Evolutionary conservation across 768 basidiomycete genomes (phyloP).

Genomic region (Macrolepiota albuminosa): DNA sequence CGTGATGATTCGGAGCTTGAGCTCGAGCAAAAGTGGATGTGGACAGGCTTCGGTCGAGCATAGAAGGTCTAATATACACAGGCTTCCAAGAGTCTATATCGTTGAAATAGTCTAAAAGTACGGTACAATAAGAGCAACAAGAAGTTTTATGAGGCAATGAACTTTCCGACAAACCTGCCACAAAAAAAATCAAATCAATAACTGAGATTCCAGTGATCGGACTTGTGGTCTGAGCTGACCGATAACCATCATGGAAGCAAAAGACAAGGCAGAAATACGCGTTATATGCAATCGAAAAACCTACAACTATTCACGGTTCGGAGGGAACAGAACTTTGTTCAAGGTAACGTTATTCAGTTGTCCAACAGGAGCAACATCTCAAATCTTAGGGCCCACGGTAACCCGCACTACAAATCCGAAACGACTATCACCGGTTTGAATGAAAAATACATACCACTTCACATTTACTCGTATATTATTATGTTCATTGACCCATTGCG

Average conservation of each 20-base stretch:
- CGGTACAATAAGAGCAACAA: background rate
- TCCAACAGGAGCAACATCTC: background rate
- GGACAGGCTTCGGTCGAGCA: background rate
- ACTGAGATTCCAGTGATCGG: too few species aligned
- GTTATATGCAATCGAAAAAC: background rate
- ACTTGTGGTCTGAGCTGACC: background rate
- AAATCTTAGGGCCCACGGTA: background rate
- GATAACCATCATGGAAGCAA: background rate
- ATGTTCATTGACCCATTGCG: conserved; percentile 55
- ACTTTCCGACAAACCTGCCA: too few species aligned
- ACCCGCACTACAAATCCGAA: background rate
- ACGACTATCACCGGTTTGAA: background rate
- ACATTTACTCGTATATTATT: conserved; percentile 49
- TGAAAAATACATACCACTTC: conserved; percentile 24
- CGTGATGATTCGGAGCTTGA: background rate
- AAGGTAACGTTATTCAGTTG: background rate
- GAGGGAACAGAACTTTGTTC: background rate
- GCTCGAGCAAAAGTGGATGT: background rate
- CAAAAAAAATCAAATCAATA: too few species aligned
- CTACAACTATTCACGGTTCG: background rate
- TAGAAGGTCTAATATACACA: background rate
- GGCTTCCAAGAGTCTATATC: background rate
- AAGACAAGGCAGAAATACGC: background rate
- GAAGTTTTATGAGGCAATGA: background rate
- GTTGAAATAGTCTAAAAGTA: too few species aligned